Base-by-base conservation (phyloP, 495 filamentous ascomycete species). In the Pyronema omphalodes region DNA sequence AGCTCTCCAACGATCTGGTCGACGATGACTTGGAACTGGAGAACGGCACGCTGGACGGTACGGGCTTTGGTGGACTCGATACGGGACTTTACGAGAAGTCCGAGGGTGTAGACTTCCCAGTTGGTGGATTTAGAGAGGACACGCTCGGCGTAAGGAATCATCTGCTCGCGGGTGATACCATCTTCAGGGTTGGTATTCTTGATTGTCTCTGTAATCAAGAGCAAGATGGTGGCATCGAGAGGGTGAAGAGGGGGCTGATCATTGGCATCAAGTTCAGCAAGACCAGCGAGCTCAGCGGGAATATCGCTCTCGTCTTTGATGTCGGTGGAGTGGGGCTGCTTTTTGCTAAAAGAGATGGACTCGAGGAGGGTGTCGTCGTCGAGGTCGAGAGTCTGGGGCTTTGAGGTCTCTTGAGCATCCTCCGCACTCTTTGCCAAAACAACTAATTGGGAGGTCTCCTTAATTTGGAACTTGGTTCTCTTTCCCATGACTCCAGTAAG, bases 91-190 rank as follows among this genome's bases (percentile, higher is more conserved):
- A 94, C 80, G 2, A 96, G 71, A 5, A 99, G 69, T 1, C 84
- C 91, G 62, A 95, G 86, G 0, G 91, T 95, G 64, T 99, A 96
- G 17, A 94, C 81, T 67, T 96, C 93, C 91, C 91, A 99, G 67
- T 96, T 96, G 2, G 86, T 87, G 46, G 88, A 86, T 52, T 91
- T 87, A 12, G 83, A 74, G 15, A 99, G 74, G 0, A 96, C 93
- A 14, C 91, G 78, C 17, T 80, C 81, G 5, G 88, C 93, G 66
- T 87, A 96, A 0, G 91, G 91, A 12, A 88, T 68, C 37, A 94
- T 88, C 67, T 94, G 86, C 64, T 99, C 93, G 17, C 87, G 75
- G 0, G 88, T 96, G 29, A 96, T 72, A 0, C 83, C 83, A 64
- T 95, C 80, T 5, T 79, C 72, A 0, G 91, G 89, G 48, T 78